Evolutionary conservation across 768 basidiomycete genomes (phyloP).

Genomic region (Leccinum olivaceopallidum): DNA sequence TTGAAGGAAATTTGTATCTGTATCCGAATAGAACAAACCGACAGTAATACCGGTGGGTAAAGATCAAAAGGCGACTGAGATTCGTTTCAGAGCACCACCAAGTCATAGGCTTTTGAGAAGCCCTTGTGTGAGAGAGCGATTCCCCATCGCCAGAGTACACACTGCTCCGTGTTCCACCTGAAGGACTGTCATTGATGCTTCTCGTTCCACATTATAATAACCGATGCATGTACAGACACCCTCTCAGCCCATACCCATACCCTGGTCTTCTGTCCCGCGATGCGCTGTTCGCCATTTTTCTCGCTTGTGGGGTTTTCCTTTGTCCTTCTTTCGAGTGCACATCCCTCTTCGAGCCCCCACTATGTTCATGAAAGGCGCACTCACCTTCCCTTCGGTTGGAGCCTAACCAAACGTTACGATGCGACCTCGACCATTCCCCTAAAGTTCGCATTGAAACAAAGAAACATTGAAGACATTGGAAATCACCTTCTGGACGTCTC

Average conservation of each 20-base stretch:
- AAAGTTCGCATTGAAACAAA: constrained; percentile 35
- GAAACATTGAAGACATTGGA: constrained; percentile 29
- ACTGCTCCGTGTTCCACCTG: neutral
- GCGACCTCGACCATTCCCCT: constrained; percentile 30
- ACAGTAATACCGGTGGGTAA: neutral
- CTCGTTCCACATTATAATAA: neutral
- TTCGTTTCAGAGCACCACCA: neutral
- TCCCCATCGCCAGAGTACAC: neutral
- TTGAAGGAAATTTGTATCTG: neutral
- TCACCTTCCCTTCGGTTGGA: constrained; percentile 38
- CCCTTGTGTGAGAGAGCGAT: neutral
- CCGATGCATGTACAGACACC: neutral
- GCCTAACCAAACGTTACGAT: constrained; percentile 35
- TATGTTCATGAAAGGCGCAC: constrained; percentile 43
- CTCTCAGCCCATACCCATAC: neutral
- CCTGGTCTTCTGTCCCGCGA: constrained; percentile 1
- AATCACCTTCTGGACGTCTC: constrained; percentile 30
- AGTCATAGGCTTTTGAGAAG: neutral
- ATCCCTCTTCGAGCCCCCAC: constrained; percentile 18
- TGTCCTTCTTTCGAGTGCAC: constrained; percentile 18
- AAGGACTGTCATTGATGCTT: neutral
- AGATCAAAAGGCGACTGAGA: neutral
- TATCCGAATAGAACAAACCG: neutral
- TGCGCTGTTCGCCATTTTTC: constrained; percentile 14
- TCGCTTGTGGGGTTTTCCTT: constrained; percentile 12